Evolutionary conservation across 1,284 basidiomycete genomes (phyloP).

Genomic region (Ceratobasidium sp.): DNA sequence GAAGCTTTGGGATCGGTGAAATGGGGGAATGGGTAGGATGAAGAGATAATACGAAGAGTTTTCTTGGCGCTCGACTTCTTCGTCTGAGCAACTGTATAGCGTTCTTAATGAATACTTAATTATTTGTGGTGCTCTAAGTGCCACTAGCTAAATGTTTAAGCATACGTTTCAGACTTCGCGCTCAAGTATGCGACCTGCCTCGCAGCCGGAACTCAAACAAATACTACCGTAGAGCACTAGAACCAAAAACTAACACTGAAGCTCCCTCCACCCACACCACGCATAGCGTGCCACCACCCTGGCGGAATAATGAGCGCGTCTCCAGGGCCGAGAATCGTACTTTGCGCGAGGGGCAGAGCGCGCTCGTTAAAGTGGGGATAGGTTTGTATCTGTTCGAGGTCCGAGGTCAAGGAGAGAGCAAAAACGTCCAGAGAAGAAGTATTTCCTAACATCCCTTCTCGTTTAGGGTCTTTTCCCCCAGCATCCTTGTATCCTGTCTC

Average conservation of each 20-base stretch:
- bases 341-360: constrained; percentile 75
- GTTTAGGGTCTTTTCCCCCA: constrained; percentile 14
- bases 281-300: constrained; percentile 95
- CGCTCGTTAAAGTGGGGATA: constrained; percentile 50
- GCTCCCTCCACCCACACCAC: constrained; percentile 67
- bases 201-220: no score
- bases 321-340: constrained; percentile 78
- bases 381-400: no score
- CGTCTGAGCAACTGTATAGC: no score
- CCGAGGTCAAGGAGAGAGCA: constrained; percentile 55
- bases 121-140: no score
- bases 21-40: no score
- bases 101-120: no score
- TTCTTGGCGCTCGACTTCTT: no score
- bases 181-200: no score
- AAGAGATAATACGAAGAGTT: no score
- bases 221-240: neutral
- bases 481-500: constrained; percentile 58
- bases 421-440: constrained; percentile 81
- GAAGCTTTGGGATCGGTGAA: no score
- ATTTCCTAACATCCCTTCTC: constrained; percentile 63
- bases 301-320: constrained; percentile 90
- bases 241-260: constrained; percentile 43
- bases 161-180: no score
- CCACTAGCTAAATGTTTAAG: no score